Evolutionary conservation across 805 yeast species (phyloP), one percentile per base, ranked within the genome.

Genomic region (Schizosaccharomyces japonicus): DNA sequence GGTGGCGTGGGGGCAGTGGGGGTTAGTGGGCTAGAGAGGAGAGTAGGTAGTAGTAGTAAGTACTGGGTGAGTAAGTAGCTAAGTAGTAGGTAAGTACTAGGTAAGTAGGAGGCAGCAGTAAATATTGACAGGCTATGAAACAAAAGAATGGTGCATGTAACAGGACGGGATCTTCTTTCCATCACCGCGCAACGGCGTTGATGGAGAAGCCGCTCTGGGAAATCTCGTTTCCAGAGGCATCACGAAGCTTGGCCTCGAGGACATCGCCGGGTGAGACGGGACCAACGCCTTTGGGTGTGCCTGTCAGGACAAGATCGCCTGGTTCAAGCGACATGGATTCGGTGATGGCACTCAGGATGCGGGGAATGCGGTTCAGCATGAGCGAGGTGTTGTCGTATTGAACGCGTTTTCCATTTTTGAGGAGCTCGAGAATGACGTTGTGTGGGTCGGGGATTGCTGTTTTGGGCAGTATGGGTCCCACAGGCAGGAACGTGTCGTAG

Each of bases 221-320:
- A 26, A 87, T 58, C 7, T 67, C 66, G 49, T 71, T 57, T 8
- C 76, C 87, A 30, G 71, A 71, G 29, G 68, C 70, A 27, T 60
- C 62, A 52, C 83, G 61, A 8, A 36, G n/a, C 52, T 72, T 70
- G 5, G 92, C 93, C 44, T 68, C 67, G 26, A 90, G 66, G 25
- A 60, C 57, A 58, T 90, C 96, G 7, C 95, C 96, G 0, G 93
- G 80, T 4, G 60, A 61, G 30, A 85, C 64, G 25, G 70, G 65
- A 6, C 96, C 95, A n/a, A 90, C 98, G 15, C 98, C 98, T 61
- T 84, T 82, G 44, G 98, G 98, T 1, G 98, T 90, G 15, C 98
- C 98, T 1, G 98, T 90, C 47, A 90, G 67, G 50, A 90, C 76
- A 52, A 90, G 69, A 58, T 90, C 98, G 28, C 95, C 95, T 48